Evolutionary conservation across 768 basidiomycete genomes (phyloP).

Genomic region (Rhizopogon vesiculosus): DNA sequence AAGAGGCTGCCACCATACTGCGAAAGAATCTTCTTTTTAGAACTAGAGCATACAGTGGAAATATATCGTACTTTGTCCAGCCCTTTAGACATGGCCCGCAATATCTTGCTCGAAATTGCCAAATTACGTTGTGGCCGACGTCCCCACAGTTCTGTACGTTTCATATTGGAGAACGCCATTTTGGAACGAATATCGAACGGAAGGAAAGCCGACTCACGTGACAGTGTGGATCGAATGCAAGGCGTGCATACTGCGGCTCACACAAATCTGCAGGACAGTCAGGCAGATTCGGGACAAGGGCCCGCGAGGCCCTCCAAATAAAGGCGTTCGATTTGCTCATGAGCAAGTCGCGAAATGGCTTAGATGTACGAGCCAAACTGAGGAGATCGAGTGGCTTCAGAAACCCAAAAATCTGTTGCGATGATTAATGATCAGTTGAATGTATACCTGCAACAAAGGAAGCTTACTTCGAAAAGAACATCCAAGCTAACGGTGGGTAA

Average conservation of each 20-base stretch:
- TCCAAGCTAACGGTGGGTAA: slow-evolving; percentile 34
- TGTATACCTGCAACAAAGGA: neutral
- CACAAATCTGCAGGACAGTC: slow-evolving; percentile 40
- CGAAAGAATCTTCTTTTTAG: neutral
- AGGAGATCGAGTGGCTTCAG: slow-evolving; percentile 43
- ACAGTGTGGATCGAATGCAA: slow-evolving; percentile 45
- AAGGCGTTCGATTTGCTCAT: slow-evolving; percentile 25
- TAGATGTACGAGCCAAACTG: slow-evolving; percentile 39
- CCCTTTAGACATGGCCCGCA: slow-evolving; percentile 18
- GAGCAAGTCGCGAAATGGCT: slow-evolving; percentile 35
- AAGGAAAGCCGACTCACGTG: neutral
- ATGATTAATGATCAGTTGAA: neutral
- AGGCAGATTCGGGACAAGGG: slow-evolving; percentile 36
- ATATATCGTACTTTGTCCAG: slow-evolving; percentile 13
- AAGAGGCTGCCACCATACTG: neutral
- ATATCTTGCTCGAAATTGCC: slow-evolving; percentile 28
- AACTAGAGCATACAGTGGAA: slow-evolving; percentile 9
- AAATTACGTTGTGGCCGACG: slow-evolving; percentile 22
- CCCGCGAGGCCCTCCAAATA: slow-evolving; percentile 29
- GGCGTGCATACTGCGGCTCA: slow-evolving; percentile 46
- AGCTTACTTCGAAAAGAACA: slow-evolving; percentile 20
- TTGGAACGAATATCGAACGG: neutral
- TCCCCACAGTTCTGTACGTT: slow-evolving; percentile 17
- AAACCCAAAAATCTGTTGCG: slow-evolving; percentile 36
- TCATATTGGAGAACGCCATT: neutral